Conservation (phyloP, 495 filamentous ascomycete genomes). For the Podospora didyma region DNA sequence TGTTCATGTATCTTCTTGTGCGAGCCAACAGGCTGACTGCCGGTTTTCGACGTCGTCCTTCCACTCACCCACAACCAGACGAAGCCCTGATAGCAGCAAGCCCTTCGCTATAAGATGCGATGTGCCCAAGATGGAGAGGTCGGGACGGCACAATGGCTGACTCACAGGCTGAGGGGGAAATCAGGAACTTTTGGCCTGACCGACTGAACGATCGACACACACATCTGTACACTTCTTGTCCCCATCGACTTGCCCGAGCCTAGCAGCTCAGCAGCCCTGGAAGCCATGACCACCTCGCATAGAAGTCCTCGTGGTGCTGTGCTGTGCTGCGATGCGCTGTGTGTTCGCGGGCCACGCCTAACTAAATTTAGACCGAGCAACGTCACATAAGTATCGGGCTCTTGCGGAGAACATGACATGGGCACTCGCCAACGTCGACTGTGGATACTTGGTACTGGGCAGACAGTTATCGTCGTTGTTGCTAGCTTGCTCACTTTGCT, state of each 20-base stretch:
- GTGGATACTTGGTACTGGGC: not conserved
- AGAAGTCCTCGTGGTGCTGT: not conserved
- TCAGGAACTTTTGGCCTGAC: constrained; percentile 4
- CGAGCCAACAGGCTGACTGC: constrained; percentile 5
- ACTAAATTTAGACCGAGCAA: constrained; percentile 32
- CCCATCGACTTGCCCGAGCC: not conserved
- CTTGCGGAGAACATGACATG: constrained; percentile 3
- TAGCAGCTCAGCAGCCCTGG: too few relatives aligned
- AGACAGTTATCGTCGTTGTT: not conserved
- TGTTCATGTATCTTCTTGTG: too few relatives aligned
- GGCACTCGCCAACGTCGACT: not conserved
- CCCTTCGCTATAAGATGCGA: not conserved
- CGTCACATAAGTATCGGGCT: constrained; percentile 19
- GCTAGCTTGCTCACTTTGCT: not conserved
- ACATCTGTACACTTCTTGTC: not conserved
- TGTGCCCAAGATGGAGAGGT: not conserved
- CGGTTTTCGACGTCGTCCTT: not conserved
- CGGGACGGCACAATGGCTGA: not conserved
- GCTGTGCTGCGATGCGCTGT: constrained; percentile 13
- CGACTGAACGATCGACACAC: constrained; percentile 13
- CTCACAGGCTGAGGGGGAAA: constrained; percentile 1
- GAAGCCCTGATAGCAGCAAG: not conserved
- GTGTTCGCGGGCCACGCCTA: constrained; percentile 18
- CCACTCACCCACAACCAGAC: not conserved
- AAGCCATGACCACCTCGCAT: too few relatives aligned